Evolutionary conservation across 1,284 basidiomycete species (phyloP).

Genomic region (Fomitopsis schrenkii): DNA sequence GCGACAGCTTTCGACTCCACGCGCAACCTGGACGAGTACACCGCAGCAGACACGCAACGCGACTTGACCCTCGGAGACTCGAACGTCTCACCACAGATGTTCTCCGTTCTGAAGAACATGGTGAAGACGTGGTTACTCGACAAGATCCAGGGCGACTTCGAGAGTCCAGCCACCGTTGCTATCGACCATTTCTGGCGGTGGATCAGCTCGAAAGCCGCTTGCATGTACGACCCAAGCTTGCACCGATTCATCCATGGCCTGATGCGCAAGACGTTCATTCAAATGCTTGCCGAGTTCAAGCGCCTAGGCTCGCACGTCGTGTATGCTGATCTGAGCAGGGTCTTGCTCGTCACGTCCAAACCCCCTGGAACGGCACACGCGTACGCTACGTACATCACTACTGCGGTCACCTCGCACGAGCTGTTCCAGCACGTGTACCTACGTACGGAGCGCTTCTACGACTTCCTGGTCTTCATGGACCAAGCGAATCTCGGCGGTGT

Average conservation of each 20-base stretch:
- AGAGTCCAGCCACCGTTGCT: constrained; percentile 60
- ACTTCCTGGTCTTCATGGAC: constrained; percentile 96
- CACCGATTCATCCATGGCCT: constrained; percentile 93
- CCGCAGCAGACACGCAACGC: constrained; percentile 70
- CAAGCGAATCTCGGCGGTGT: constrained; percentile 91
- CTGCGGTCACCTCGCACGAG: constrained; percentile 92
- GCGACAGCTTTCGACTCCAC: constrained; percentile 93
- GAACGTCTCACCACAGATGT: constrained; percentile 87
- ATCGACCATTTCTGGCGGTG: constrained; percentile 98
- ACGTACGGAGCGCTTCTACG: constrained; percentile 88
- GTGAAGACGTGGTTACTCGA: constrained; percentile 93
- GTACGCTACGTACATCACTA: constrained; percentile 92
- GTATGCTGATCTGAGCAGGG: constrained; percentile 91
- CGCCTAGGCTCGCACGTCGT: constrained; percentile 91
- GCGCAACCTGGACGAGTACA: constrained; percentile 90
- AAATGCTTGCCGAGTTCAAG: constrained; percentile 95
- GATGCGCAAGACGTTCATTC: constrained; percentile 98
- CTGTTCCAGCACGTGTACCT: constrained; percentile 94
- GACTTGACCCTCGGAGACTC: constrained; percentile 89
- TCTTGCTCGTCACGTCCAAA: constrained; percentile 92
- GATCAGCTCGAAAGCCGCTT: constrained; percentile 83
- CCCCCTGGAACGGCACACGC: constrained; percentile 94
- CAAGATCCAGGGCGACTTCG: constrained; percentile 64
- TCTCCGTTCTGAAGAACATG: constrained; percentile 84
- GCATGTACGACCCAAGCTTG: constrained; percentile 91